Evolutionary conservation across 805 yeast species (phyloP).

Genomic region (Tetrapisispora arboricola): DNA sequence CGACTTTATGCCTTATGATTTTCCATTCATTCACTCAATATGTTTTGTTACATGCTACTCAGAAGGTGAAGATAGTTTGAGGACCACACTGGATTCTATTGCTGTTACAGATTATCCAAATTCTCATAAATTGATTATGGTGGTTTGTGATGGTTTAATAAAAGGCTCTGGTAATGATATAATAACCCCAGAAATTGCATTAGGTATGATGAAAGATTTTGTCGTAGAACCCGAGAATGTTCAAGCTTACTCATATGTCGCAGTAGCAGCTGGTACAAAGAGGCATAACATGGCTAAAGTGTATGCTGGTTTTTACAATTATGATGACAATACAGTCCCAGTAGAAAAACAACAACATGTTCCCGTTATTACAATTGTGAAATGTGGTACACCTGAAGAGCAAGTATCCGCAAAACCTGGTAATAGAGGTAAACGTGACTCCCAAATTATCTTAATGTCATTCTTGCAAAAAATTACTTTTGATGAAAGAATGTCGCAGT

Average conservation of each 20-base stretch:
- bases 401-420: conserved; percentile 69
- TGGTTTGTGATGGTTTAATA: conserved; percentile 88
- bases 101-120: conserved; percentile 95
- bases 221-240: conserved; percentile 65
- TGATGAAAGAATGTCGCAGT: conserved; percentile 88
- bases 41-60: conserved; percentile 89
- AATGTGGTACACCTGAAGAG: conserved; percentile 82
- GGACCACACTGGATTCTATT: conserved; percentile 83
- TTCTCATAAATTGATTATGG: conserved; percentile 77
- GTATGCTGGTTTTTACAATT: conserved; percentile 87
- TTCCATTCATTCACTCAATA: conserved; percentile 64
- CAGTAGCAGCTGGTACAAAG: conserved; percentile 88
- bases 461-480: conserved; percentile 79
- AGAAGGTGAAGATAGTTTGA: conserved; percentile 76
- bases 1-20: conserved; percentile 77
- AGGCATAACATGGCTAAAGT: conserved; percentile 98
- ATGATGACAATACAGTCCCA: conserved; percentile 66
- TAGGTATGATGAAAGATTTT: conserved; percentile 79
- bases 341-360: conserved; percentile 75
- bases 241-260: conserved; percentile 76
- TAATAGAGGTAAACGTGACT: conserved; percentile 92
- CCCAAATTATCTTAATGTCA: conserved; percentile 84
- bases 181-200: conserved; percentile 82
- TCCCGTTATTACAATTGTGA: conserved; percentile 69
- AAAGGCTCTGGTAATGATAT: conserved; percentile 88